Base-by-base conservation (phyloP, 140 eudicot genomes). In the Flaveria floridana region DNA sequence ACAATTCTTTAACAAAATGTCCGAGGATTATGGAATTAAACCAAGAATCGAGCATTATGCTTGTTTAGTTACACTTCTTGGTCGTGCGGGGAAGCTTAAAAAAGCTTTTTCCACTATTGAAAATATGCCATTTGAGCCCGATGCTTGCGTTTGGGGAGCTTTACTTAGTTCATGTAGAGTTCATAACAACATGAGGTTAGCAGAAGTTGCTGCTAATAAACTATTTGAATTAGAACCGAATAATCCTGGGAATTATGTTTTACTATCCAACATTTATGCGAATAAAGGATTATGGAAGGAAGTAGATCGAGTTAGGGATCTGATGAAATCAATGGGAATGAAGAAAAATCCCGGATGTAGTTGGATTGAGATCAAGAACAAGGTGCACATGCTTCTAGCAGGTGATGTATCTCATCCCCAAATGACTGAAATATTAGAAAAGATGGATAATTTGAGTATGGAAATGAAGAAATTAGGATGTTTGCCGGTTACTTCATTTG, bases 71-170 rank as follows among this genome's bases (percentile, higher is more conserved):
- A 86, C 87, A 68, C 90, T 93, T 74, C 87, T 90, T 59, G 87
- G 99, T 21, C 99, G 99, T 62, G 85, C 88, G 3, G 99, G 99
- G 65, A 84, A 88, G 79, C 88, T 90, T 58, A 83, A 88, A 14
- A 96, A 88, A 78, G 97, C 99, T 16, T 90, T 85, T 87, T 80
- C 83, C 26, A 66, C 87, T 47, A 84, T 94, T 10, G 79, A 72
- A 65, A 55, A 83, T 53, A 94, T 94, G 99, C 96, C 99, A n/a
- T 80, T 80, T 30, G 83, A 86, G 71, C 96, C 99, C 1, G 96
- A 88, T 71, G 97, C 91, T n/a, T 94, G 97, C 79, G 97, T 94
- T 41, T 94, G 99, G 97, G 99, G 99, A 58, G 94, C 99, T 41
- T 82, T 94, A 68, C 82, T 90, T 52, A 88, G 97, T 88, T 90